phyloP scores from a whole-genome alignment of 1,139 yeast genomes.

The Debaryomycetaceae sp. region DNA sequence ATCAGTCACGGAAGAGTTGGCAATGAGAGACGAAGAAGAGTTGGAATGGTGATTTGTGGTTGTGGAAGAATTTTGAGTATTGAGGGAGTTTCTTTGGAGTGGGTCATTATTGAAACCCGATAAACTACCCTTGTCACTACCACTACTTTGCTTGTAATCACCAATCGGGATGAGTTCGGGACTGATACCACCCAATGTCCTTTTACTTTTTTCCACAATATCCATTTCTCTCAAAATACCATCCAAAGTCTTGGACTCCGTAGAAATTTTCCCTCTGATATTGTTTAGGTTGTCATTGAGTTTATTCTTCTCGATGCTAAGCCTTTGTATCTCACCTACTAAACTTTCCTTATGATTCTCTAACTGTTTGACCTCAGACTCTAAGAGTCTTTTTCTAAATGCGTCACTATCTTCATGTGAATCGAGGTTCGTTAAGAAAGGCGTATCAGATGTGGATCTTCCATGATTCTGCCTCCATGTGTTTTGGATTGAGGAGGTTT shows the following conservation, averaged over 20 bases:
- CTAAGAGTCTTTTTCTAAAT: slow-evolving; percentile 34
- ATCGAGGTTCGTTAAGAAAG: slow-evolving; percentile 17
- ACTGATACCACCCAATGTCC: slow-evolving; percentile 10
- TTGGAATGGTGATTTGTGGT: slow-evolving; percentile 3
- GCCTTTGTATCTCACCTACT: slow-evolving; percentile 26
- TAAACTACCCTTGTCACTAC: neutral
- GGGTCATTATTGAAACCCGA: neutral
- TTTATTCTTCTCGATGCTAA: slow-evolving; percentile 26
- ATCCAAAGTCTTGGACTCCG: slow-evolving; percentile 25
- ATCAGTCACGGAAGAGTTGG: slow-evolving; percentile 15
- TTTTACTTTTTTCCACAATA: slow-evolving; percentile 25
- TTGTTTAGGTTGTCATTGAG: slow-evolving; percentile 24
- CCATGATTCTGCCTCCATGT: slow-evolving; percentile 20
- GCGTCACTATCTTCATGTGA: slow-evolving; percentile 7
- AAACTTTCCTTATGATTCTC: slow-evolving; percentile 24
- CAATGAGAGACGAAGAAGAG: slow-evolving; percentile 14
- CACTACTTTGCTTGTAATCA: neutral
- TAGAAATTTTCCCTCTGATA: slow-evolving; percentile 19
- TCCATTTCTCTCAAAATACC: slow-evolving; percentile 25
- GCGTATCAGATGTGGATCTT: slow-evolving; percentile 40
- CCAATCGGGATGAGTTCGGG: neutral
- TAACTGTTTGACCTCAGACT: slow-evolving; percentile 42
- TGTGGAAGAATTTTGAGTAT: neutral
- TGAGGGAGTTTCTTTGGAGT: neutral
- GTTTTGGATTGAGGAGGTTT: slow-evolving; percentile 4